phyloP scores from a whole-genome alignment of 306 rosid genomes.

The Cicer judaicum region DNA sequence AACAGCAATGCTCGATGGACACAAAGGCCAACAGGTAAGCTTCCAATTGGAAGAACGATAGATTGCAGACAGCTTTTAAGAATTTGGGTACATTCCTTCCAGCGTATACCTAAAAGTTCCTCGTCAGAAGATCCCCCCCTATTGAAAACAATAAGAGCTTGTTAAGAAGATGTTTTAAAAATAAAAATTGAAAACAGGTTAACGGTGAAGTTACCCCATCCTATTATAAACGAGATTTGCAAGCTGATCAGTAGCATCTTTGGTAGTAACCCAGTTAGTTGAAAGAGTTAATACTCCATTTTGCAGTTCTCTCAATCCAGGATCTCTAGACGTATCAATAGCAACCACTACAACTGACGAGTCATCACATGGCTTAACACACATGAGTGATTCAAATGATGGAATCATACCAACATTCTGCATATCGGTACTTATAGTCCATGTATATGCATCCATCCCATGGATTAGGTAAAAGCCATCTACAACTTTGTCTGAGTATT shows the following conservation, averaged over 20 bases:
- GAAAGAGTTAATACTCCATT: constrained; percentile 49
- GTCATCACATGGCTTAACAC: constrained; percentile 51
- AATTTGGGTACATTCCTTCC: constrained; percentile 72
- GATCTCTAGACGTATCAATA: constrained; percentile 59
- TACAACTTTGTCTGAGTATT: constrained; percentile 53
- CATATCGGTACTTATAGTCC: constrained; percentile 58
- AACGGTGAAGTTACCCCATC: constrained; percentile 55
- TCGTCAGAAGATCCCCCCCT: constrained; percentile 56
- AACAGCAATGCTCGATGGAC: constrained; percentile 93
- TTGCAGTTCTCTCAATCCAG: constrained; percentile 56
- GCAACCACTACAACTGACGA: constrained; percentile 51
- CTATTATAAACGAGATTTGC: constrained; percentile 55
- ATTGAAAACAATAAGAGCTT: constrained; percentile 30
- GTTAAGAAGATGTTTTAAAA: constrained; percentile 22
- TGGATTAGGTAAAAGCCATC: constrained; percentile 65
- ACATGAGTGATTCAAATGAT: constrained; percentile 56
- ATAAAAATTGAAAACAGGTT: not conserved
- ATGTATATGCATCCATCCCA: constrained; percentile 65
- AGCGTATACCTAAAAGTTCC: constrained; percentile 48
- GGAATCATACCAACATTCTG: constrained; percentile 55
- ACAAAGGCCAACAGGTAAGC: constrained; percentile 83
- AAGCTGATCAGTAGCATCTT: constrained; percentile 50
- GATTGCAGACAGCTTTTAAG: constrained; percentile 72
- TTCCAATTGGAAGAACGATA: constrained; percentile 85
- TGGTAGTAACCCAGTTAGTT: constrained; percentile 44